Evolutionary conservation across 2,329 filamentous ascomycete species (phyloP).

Genomic region (Onygena corvina): DNA sequence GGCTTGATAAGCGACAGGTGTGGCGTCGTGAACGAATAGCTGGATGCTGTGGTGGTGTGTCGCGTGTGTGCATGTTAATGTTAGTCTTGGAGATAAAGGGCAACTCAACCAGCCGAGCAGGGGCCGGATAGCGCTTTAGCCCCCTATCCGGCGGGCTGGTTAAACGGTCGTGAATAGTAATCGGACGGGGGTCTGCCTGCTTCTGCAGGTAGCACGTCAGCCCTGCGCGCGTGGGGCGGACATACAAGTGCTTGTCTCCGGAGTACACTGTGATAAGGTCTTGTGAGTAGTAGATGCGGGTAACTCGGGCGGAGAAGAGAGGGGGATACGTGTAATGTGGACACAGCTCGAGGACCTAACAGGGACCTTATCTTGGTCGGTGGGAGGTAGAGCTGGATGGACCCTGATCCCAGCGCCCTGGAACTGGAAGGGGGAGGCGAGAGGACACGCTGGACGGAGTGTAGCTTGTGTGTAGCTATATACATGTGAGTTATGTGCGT

Average conservation of each 20-base stretch:
- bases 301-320: neutral
- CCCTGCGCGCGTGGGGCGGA: neutral
- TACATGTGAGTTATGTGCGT: neutral
- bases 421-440: neutral
- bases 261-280: too few species aligned
- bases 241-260: neutral
- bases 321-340: neutral
- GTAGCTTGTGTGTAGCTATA: neutral
- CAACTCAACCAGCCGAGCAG: neutral
- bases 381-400: conserved; percentile 2
- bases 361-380: too few species aligned
- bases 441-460: neutral
- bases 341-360: too few species aligned
- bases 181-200: too few species aligned
- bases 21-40: neutral
- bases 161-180: conserved; percentile 4
- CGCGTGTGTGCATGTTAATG: neutral
- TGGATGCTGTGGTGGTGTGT: neutral
- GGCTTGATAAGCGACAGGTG: neutral
- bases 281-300: neutral
- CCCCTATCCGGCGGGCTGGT: neutral
- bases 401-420: neutral
- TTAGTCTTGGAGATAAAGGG: neutral
- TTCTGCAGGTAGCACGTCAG: too few species aligned
- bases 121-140: neutral